Evolutionary conservation across 2,329 filamentous ascomycete species (phyloP), one percentile per base, ranked within the genome.

Genomic region (Aspergillus calidoustus): DNA sequence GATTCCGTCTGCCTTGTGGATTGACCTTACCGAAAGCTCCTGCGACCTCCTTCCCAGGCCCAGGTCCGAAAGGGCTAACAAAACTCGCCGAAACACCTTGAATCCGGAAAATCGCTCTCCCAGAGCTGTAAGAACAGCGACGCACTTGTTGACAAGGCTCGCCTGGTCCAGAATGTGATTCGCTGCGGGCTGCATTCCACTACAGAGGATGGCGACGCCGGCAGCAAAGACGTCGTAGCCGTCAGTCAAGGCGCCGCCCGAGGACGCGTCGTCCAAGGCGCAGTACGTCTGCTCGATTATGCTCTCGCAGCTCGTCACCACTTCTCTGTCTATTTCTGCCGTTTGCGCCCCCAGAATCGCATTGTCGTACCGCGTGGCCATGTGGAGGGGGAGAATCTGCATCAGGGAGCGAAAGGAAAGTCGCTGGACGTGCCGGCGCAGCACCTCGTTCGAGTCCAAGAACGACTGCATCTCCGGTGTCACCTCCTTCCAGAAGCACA

Each of bases 221-320:
- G 64, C 66, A 2, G 61, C 55, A 48, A 69, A 69, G 13, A 68
- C 62, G 34, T 68, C 66, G 30, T 65, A 67, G 13, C 61, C 66
- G n/a, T 67, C 66, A 22, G 62, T 61, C 11, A 64, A 64, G 1
- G 62, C 48, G 15, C 63, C 61, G 3, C 34, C 46, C n/a, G 64
- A 65, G 3, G 61, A 50, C 11, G 62, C 61, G 6, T 49, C 25
- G 11, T 69, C 67, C 38, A 57, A 63, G 9, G 50, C n/a, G n/a
- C 55, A 54, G 48, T 67, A 68, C 34, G 62, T 63, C 4, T 63
- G 48, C 19, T 68, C 57, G 6, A 69, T 63, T 34, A 63, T 68
- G 0, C 65, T 58, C 31, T 49, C 22, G n/a, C 63, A 65, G 17
- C 30, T 58, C 28, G 3, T 43, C 4, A 65, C 22, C 25, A 66